Evolutionary conservation across 129 eudicot species (phyloP).

Genomic region (Logfia minima): DNA sequence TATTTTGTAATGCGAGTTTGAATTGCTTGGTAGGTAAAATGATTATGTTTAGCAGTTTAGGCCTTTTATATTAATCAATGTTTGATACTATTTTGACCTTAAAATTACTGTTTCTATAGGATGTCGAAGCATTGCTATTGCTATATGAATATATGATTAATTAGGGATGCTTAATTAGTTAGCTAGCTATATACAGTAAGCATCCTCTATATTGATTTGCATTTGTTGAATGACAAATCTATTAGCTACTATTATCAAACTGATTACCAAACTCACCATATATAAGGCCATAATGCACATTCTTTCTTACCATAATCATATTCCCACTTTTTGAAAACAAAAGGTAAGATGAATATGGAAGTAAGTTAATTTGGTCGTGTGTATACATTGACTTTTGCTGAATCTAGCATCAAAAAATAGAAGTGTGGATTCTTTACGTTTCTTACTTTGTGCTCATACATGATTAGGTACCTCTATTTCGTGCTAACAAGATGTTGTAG

Average conservation of each 20-base stretch:
- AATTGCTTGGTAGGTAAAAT: not conserved
- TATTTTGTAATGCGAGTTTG: not conserved
- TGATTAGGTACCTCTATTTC: not conserved
- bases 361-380: slow-evolving; percentile 4
- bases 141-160: too few species aligned
- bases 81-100: too few species aligned
- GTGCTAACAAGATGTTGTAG: not conserved
- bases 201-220: not conserved
- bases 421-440: not conserved
- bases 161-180: not conserved
- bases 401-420: not conserved
- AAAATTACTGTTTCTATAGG: too few species aligned
- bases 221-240: not conserved
- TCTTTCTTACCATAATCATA: not conserved
- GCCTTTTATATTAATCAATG: too few species aligned
- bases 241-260: not conserved
- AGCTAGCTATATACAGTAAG: not conserved
- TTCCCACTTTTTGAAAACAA: not conserved
- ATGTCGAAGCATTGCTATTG: too few species aligned
- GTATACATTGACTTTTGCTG: not conserved
- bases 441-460: not conserved
- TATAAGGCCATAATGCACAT: not conserved
- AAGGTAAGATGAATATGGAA: not conserved
- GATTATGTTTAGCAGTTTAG: not conserved
- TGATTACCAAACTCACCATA: not conserved